phyloP scores from a whole-genome alignment of 2,329 filamentous ascomycete species.

The Alternaria sp. region DNA sequence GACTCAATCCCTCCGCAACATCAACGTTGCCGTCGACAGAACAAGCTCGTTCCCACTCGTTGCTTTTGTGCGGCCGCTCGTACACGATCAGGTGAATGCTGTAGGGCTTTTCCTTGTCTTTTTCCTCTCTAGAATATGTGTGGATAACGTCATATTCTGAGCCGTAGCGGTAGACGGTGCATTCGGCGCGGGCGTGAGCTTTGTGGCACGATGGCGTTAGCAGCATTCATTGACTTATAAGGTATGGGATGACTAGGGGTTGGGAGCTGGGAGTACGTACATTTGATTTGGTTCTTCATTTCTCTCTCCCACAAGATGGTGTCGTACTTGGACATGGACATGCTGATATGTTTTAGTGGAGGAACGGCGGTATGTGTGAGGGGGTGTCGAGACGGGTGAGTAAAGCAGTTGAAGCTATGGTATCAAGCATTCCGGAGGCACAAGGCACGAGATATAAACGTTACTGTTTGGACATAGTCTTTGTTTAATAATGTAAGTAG shows the following conservation, averaged over 20 bases:
- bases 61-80: not conserved
- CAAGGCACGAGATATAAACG: not conserved
- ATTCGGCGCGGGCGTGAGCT: not conserved
- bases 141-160: not conserved
- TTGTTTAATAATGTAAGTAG: not conserved
- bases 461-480: not conserved
- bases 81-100: not conserved
- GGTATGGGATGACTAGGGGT: not conserved
- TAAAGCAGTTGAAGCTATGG: not conserved
- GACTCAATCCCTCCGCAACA: not conserved
- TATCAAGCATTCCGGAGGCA: rapidly evolving
- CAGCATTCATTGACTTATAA: not conserved
- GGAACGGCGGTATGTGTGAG: not conserved
- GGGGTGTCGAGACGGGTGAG: not conserved
- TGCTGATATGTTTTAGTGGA: not conserved
- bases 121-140: not conserved
- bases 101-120: not conserved
- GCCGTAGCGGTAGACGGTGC: not conserved
- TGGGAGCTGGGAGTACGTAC: not conserved
- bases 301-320: not conserved
- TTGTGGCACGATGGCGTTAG: not conserved
- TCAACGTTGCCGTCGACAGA: not conserved
- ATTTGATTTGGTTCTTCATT: not conserved
- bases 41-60: not conserved
- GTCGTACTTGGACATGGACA: not conserved